A percentile compares a stretch with the other conserved stretches of the same genome.
phyloP scores from a whole-genome alignment of 129 eudicot genomes.

The Tagetes erecta region DNA sequence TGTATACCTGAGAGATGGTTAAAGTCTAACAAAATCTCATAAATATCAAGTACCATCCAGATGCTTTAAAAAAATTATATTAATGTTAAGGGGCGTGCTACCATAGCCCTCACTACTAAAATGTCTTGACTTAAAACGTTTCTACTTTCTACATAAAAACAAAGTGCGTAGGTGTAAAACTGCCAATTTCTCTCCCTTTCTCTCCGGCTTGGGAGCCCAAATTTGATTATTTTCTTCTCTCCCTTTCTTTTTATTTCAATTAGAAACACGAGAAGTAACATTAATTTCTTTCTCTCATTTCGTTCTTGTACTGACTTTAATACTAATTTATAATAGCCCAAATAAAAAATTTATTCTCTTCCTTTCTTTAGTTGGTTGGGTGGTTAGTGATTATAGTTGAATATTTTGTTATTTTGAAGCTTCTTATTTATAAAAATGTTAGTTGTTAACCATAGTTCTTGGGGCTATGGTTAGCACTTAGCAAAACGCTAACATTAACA shows the following conservation, averaged over 20 bases:
- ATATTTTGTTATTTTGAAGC: neutral
- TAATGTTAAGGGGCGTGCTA: neutral
- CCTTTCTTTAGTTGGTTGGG: neutral
- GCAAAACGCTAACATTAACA: neutral
- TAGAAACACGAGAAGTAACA: too few relatives aligned
- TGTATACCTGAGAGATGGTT: slow-evolving; percentile 62
- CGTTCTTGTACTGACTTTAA: too few relatives aligned
- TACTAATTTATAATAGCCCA: too few relatives aligned
- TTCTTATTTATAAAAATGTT: neutral
- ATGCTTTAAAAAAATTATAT: neutral
- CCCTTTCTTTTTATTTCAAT: too few relatives aligned
- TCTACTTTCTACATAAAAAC: too few relatives aligned
- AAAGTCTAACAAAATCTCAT: slow-evolving; percentile 40
- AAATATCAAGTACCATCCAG: neutral
- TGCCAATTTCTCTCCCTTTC: too few relatives aligned
- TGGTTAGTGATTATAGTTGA: neutral
- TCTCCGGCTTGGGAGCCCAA: too few relatives aligned
- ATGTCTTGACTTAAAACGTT: too few relatives aligned
- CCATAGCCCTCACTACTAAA: too few relatives aligned
- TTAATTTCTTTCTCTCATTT: too few relatives aligned
- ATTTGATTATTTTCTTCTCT: too few relatives aligned
- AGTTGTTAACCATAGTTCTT: neutral
- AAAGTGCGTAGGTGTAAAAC: neutral
- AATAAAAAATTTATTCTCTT: too few relatives aligned
- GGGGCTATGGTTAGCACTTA: neutral